Evolutionary conservation across 139 green algal genomes (phyloP).

Genomic region (Volvox africanus): DNA sequence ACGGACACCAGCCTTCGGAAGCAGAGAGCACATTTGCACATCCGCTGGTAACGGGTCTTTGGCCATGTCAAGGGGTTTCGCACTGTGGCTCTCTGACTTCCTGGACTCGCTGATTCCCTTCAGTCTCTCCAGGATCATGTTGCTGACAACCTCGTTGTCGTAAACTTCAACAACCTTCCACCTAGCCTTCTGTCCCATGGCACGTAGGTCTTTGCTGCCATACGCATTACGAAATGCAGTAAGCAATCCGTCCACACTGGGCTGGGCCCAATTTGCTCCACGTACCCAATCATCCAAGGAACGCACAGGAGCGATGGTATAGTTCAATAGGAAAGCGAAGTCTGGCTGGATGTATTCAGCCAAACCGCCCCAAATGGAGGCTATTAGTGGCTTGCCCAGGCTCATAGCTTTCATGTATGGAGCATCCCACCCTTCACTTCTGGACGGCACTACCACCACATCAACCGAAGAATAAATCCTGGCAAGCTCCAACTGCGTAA

Average conservation of each 20-base stretch:
- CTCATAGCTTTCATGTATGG: slow-evolving; percentile 78
- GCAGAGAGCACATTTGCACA: not conserved
- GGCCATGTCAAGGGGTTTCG: not conserved
- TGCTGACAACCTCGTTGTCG: not conserved
- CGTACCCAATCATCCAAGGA: slow-evolving; percentile 39
- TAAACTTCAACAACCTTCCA: not conserved
- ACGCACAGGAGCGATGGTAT: not conserved
- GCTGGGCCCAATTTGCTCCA: slow-evolving; percentile 39
- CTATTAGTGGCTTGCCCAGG: slow-evolving; percentile 71
- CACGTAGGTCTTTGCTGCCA: not conserved
- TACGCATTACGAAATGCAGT: not conserved
- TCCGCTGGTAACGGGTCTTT: not conserved
- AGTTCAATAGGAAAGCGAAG: slow-evolving; percentile 32
- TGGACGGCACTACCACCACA: slow-evolving; percentile 78
- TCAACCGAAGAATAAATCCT: not conserved
- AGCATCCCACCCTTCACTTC: slow-evolving; percentile 78
- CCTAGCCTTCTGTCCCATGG: not conserved
- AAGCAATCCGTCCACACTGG: not conserved
- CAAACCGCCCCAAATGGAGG: slow-evolving; percentile 75
- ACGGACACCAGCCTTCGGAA: not conserved
- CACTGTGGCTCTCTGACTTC: not conserved
- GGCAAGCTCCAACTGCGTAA: not conserved
- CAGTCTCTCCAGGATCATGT: not conserved
- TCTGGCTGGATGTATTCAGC: slow-evolving; percentile 54
- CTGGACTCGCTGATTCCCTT: not conserved